Evolutionary conservation across 345 rosid genomes (phyloP), one percentile per base, ranked within the genome.

Genomic region (Eucalyptus rudis): DNA sequence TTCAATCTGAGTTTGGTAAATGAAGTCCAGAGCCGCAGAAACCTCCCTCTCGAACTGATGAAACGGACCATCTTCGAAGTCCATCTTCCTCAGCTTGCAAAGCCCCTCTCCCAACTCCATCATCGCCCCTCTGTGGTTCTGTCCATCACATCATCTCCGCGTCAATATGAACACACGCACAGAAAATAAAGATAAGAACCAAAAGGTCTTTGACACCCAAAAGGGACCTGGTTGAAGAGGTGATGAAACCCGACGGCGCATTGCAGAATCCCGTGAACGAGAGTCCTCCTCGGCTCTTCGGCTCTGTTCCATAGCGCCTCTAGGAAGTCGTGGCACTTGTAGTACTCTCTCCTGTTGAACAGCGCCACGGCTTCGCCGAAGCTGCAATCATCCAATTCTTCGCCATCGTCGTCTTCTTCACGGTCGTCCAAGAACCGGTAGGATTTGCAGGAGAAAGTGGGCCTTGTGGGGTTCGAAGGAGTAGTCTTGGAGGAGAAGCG

Each of bases 91-190:
- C 71, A 97, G 96, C 93, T 96, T 97, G 85, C 98, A 93, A 1
- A 97, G 86, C 50, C 99, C 99, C 88, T 96, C 99, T 86, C 99
- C 99, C 59, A 97, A 89, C 94, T 97, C 98, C 96, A 97, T 95
- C 99, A 97, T 97, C 7, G 99, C 98, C 88, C 98, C 99, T 90
- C 92, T 96, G 91, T 97, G 99, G 89, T 97, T 96, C 98, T 96
- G 86, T 45, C 25, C 44, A 52, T 17, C 56, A n/a, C 68, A 33
- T 36, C 49, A 87, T 71, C 43, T 16, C 51, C 45, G 22, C 59
- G 40, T 33, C 27, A 9, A 33, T 12, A 50, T 14, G 8, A 10
- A 76, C 47, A 76, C 81, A 22, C 47, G 2, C 47, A 19, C n/a
- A n/a, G n/a, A n/a, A 31, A 66, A 71, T 9, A 49, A 45, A 43